phyloP scores from a whole-genome alignment of 805 yeast genomes.

The Metschnikowia proteae region DNA sequence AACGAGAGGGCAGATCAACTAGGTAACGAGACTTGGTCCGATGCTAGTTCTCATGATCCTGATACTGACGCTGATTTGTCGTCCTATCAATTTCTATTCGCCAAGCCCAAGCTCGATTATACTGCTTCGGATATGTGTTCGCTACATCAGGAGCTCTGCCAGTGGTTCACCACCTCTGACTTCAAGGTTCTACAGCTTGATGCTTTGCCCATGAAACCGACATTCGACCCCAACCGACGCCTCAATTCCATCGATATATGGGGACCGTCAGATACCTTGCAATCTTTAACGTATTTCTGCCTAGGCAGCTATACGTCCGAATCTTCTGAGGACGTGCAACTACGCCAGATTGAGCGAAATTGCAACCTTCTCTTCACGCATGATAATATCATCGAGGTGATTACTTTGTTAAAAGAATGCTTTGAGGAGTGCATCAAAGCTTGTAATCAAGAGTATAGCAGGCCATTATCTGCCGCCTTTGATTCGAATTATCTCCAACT shows the following conservation, averaged over 20 bases:
- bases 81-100: conserved; percentile 26
- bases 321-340: conserved; percentile 8
- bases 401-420: conserved; percentile 9
- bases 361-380: conserved; percentile 21
- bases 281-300: conserved; percentile 9
- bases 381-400: conserved; percentile 9
- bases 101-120: conserved; percentile 31
- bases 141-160: conserved; percentile 29
- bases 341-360: conserved; percentile 8
- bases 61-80: conserved; percentile 6
- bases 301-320: conserved; percentile 12
- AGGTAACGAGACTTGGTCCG: conserved; percentile 13
- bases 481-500: conserved; percentile 23
- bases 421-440: conserved; percentile 5
- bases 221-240: not conserved
- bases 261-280: conserved; percentile 1
- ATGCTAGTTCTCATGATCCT: conserved; percentile 7
- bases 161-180: conserved; percentile 39
- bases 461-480: not conserved
- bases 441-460: not conserved
- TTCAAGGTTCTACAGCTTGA: conserved; percentile 14
- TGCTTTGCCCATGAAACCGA: not conserved
- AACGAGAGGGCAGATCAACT: conserved; percentile 42
- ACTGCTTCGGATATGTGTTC: conserved; percentile 25
- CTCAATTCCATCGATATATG: conserved; percentile 1